These are phyloP conservation scores for Leptographium flavum DNA, from an alignment of 2,329 filamentous ascomycete genomes.

Conservation along the genomic window DNA sequence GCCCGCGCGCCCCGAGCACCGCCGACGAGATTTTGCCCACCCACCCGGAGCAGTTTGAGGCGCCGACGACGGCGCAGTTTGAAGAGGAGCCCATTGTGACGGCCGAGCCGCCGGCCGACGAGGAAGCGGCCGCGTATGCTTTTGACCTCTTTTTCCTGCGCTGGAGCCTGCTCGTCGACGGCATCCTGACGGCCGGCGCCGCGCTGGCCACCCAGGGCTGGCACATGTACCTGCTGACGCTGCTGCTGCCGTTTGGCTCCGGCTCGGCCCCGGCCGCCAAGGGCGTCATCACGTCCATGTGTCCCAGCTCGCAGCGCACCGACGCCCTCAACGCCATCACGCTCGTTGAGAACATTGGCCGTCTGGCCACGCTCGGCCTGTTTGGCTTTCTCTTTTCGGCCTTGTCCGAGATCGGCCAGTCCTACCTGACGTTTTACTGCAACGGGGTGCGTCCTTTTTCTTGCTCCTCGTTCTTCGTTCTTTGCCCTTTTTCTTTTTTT, in stretches of 20 bases:
- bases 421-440: conserved; percentile 50
- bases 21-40: conserved; percentile 15
- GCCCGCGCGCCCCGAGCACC: not conserved
- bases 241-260: conserved; percentile 62
- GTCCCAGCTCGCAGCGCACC: conserved; percentile 41
- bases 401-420: conserved; percentile 43
- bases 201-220: conserved; percentile 47
- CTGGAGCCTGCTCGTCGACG: conserved; percentile 51
- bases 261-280: conserved; percentile 57
- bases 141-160: conserved; percentile 57
- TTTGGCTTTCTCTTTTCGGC: conserved; percentile 55
- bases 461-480: no score
- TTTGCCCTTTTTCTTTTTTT: not conserved
- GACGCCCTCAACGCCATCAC: conserved; percentile 58
- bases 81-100: conserved; percentile 29
- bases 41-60: conserved; percentile 27
- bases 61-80: conserved; percentile 22
- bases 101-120: conserved; percentile 5
- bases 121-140: conserved; percentile 31
- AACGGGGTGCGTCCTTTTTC: conserved; percentile 40
- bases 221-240: conserved; percentile 92
- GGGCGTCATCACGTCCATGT: conserved; percentile 61
- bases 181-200: conserved; percentile 46
- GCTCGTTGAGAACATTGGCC: conserved; percentile 54
- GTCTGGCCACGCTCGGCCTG: conserved; percentile 46